Percentiles rank a stretch among this genome's conserved stretches.
phyloP scores from a whole-genome alignment of 495 filamentous ascomycete species.

The Lichina pygmaea region DNA sequence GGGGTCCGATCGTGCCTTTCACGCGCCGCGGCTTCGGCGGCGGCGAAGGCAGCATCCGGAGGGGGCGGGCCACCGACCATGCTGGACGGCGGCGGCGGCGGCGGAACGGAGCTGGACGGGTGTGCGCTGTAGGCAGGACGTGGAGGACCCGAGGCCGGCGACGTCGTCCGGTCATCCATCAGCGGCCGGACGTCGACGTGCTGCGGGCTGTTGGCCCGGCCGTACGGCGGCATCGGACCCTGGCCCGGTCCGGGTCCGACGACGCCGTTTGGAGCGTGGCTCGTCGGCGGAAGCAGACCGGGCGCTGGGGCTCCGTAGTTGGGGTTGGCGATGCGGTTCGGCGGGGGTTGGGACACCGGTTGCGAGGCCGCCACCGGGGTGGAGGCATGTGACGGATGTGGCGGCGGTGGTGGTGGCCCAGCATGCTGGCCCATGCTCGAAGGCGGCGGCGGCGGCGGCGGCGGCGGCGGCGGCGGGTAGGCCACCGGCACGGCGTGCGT shows the following conservation, averaged over 20 bases:
- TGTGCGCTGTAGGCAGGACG: constrained; percentile 42
- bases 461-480: constrained; percentile 27
- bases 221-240: constrained; percentile 23
- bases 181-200: constrained; percentile 64
- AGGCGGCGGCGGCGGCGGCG: constrained; percentile 35
- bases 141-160: constrained; percentile 56
- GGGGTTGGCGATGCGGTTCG: constrained; percentile 40
- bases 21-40: constrained; percentile 50
- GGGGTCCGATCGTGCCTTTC: constrained; percentile 58
- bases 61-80: constrained; percentile 58
- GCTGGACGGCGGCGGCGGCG: constrained; percentile 55
- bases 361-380: constrained; percentile 30
- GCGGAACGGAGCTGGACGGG: constrained; percentile 36
- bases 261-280: constrained; percentile 18
- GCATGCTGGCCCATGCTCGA: constrained; percentile 13
- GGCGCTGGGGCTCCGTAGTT: constrained; percentile 29
- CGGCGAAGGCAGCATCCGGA: constrained; percentile 41
- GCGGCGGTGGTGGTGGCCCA: constrained; percentile 34
- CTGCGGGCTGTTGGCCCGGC: constrained; percentile 36
- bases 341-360: constrained; percentile 11
- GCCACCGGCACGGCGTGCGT: constrained; percentile 25
- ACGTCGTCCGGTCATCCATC: constrained; percentile 57
- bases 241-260: constrained; percentile 6
- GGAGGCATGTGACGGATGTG: constrained; percentile 15
- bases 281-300: constrained; percentile 25